Conservation (phyloP, 176 grass and related monocot species). For the Lolium multiflorum region DNA sequence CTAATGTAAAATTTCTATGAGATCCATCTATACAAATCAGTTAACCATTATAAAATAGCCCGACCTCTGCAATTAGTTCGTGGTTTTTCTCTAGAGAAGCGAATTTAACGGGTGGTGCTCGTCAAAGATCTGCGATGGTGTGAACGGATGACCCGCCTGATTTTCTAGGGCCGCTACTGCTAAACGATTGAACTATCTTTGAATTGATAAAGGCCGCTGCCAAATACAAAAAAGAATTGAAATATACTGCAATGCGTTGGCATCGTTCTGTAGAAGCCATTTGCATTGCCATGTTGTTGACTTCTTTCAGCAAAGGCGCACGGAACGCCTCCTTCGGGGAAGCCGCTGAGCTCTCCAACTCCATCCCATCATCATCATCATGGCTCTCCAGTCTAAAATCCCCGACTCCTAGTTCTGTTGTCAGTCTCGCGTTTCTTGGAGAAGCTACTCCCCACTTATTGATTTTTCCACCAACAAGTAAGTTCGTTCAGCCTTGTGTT, state of each 20-base stretch:
- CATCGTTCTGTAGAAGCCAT: neutral
- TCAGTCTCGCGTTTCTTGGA: neutral
- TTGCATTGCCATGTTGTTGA: neutral
- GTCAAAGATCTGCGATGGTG: too few relatives aligned
- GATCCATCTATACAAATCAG: too few relatives aligned
- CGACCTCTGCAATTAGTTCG: too few relatives aligned
- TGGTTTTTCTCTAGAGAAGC: too few relatives aligned
- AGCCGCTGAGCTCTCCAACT: slow-evolving; percentile 25
- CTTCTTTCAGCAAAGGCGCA: neutral
- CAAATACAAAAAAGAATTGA: neutral
- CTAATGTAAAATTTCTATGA: too few relatives aligned
- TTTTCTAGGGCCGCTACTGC: too few relatives aligned
- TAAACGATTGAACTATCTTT: too few relatives aligned
- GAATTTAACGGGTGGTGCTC: too few relatives aligned
- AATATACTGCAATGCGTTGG: neutral
- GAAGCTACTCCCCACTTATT: neutral
- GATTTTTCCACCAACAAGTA: neutral
- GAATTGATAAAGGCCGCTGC: too few relatives aligned
- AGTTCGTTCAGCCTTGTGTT: neutral
- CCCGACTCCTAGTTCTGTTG: neutral
- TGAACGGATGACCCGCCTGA: too few relatives aligned
- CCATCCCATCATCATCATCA: neutral
- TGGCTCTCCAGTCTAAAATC: neutral
- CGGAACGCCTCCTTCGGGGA: neutral
- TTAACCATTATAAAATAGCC: too few relatives aligned